Conservation (phyloP, 495 filamentous ascomycete species). For the Daldinia loculata region DNA sequence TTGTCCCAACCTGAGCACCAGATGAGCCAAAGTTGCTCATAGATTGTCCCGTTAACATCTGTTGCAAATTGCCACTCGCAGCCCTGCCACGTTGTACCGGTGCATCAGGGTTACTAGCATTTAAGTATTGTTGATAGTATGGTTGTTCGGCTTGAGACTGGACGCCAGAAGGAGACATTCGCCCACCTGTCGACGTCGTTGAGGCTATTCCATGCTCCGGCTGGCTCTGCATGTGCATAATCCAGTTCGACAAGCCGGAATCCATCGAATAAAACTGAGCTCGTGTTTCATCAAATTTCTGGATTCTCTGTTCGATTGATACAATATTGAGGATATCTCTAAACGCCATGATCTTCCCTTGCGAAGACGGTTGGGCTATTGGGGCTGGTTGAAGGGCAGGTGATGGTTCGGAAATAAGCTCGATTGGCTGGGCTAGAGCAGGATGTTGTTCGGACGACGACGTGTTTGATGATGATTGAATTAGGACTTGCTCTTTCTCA, state of each 20-base stretch:
- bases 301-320: constrained; percentile 68
- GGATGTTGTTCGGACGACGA: constrained; percentile 54
- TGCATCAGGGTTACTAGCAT: constrained; percentile 42
- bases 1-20: constrained; percentile 67
- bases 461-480: constrained; percentile 44
- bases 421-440: constrained; percentile 34
- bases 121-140: constrained; percentile 61
- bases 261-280: constrained; percentile 74
- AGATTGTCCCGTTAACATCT: constrained; percentile 39
- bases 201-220: constrained; percentile 46
- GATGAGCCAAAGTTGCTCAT: constrained; percentile 49
- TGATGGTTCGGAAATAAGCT: not conserved
- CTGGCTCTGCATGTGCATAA: constrained; percentile 57
- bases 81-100: constrained; percentile 27
- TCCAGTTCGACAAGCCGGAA: constrained; percentile 79
- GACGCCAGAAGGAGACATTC: constrained; percentile 35
- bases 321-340: constrained; percentile 75
- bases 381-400: constrained; percentile 29
- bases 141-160: constrained; percentile 50
- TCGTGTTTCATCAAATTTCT: constrained; percentile 73
- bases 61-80: constrained; percentile 37
- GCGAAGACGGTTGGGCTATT: constrained; percentile 35
- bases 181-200: constrained; percentile 34
- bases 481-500: constrained; percentile 57
- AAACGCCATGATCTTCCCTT: constrained; percentile 64